Evolutionary conservation across 108 stramenopile genomes (phyloP), one percentile per base, ranked within the genome.

Genomic region (Hondaea fermentalgiana): DNA sequence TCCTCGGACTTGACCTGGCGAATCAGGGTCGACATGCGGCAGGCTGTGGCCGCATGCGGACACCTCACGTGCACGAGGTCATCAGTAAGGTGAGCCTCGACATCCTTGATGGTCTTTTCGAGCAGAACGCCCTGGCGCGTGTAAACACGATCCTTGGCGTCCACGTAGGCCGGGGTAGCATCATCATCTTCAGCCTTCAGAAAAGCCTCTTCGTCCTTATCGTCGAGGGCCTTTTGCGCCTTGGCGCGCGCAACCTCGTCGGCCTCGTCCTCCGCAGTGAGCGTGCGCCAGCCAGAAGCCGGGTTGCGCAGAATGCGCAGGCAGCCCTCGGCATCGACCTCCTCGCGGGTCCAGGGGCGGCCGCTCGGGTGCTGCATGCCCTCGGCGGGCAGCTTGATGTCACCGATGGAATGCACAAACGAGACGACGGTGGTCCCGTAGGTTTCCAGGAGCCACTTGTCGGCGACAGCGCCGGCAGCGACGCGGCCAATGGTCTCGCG

Each of bases 401-500:
- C 5, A 8, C 89, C 89, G 5, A 89, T 88, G 58, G 58, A 60
- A 5, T 21, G 43, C 44, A 89, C 89, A 4, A 76, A 89, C 16
- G 89, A 71, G 5, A 89, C 89, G 1, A 89, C 72, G 12, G 4
- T 4, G 45, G 83, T 89, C 16, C 76, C 76, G 3, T 35, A 89
- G 5, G 57, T 49, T 76, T 91, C 55, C 60, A 90, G 72, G 51
- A 99, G 93, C 72, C 98, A 95, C 93, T 98, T 98, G 69, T 97
- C 93, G 43, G 98, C 98, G 90, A 98, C 93, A 8, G 99, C 99
- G 59, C 97, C 99, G 44, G 98, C 99, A 0, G 99, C 99, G 3
- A 99, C 99, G 43, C 99, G 97, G 72, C 98, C 99, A 91, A 99
- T 99, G 17, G 98, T 99, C 91, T 98, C 99, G 28, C 99, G 95